Conservation (phyloP, 208 protist genomes). For the Acanthamoeba lenticulata region DNA sequence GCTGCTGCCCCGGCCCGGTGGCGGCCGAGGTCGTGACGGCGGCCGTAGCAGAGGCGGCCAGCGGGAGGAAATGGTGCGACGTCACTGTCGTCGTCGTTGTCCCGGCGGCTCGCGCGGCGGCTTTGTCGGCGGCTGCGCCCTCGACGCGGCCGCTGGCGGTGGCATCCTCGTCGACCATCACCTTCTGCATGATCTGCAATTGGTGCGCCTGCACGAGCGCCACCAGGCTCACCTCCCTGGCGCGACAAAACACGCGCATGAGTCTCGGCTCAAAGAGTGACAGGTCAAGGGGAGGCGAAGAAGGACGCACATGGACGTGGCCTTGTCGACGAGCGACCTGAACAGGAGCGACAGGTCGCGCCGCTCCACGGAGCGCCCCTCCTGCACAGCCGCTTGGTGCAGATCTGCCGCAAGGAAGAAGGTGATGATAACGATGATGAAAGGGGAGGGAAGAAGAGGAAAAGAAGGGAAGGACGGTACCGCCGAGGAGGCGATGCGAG, state of each 20-base stretch:
- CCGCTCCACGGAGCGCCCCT: not conserved
- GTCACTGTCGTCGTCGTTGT: not conserved
- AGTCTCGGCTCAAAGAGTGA: not conserved
- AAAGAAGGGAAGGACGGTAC: not conserved
- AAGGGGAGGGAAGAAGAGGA: not conserved
- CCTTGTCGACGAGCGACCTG: not conserved
- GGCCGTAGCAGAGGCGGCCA: not conserved
- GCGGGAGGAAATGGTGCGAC: not conserved
- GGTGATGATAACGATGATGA: too few relatives aligned
- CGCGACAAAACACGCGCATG: not conserved
- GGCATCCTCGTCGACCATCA: not conserved
- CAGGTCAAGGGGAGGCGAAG: not conserved
- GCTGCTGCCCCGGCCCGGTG: too few relatives aligned
- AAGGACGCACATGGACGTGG: not conserved
- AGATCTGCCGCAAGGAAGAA: too few relatives aligned
- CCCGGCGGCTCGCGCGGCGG: not conserved
- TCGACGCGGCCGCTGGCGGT: not conserved
- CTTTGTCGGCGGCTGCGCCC: not conserved
- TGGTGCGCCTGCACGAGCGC: not conserved
- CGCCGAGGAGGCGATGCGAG: not conserved
- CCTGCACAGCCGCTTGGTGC: not conserved
- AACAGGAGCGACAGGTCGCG: not conserved
- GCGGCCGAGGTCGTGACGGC: too few relatives aligned
- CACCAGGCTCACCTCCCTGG: constrained; percentile 1
- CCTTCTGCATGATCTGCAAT: not conserved